Evolutionary conservation across 768 basidiomycete species (phyloP).

Genomic region (Dioszegia crocea): DNA sequence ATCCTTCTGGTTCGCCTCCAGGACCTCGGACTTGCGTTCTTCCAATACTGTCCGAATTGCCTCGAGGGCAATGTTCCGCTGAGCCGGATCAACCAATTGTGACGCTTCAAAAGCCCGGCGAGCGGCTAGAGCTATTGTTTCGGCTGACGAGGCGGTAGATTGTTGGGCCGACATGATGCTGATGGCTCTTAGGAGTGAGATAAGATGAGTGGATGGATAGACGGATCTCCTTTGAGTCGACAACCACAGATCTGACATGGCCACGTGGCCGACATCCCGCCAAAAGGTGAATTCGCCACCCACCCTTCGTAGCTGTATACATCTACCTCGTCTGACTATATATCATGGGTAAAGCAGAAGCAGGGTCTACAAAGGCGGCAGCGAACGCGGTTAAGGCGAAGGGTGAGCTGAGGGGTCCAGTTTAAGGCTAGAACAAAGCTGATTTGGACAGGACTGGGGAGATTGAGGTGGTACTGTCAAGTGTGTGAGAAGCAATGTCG

Average conservation of each 20-base stretch:
- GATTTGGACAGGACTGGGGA: slow-evolving; percentile 61
- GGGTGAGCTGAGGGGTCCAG: slow-evolving; percentile 48
- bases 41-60: slow-evolving; percentile 67
- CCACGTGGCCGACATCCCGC: too few species aligned
- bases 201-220: not conserved
- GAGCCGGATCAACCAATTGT: slow-evolving; percentile 66
- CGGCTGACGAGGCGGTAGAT: slow-evolving; percentile 30
- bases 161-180: not conserved
- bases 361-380: slow-evolving; percentile 49
- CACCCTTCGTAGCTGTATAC: not conserved
- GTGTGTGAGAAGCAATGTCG: slow-evolving; percentile 98
- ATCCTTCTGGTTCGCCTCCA: slow-evolving; percentile 77
- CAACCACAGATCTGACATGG: too few species aligned
- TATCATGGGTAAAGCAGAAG: slow-evolving; percentile 49
- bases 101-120: slow-evolving; percentile 81
- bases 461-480: slow-evolving; percentile 97
- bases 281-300: too few species aligned
- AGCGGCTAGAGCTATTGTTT: slow-evolving; percentile 68
- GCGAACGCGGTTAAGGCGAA: slow-evolving; percentile 94
- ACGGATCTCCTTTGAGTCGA: not conserved
- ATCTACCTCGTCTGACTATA: not conserved
- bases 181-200: too few species aligned
- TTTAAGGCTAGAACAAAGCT: not conserved
- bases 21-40: slow-evolving; percentile 62
- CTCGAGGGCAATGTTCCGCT: slow-evolving; percentile 68